Percentiles rank a stretch among this genome's conserved stretches.
Evolutionary conservation across 192 early-diverging fungal species (phyloP).

Genomic region (Coemansia sp.): DNA sequence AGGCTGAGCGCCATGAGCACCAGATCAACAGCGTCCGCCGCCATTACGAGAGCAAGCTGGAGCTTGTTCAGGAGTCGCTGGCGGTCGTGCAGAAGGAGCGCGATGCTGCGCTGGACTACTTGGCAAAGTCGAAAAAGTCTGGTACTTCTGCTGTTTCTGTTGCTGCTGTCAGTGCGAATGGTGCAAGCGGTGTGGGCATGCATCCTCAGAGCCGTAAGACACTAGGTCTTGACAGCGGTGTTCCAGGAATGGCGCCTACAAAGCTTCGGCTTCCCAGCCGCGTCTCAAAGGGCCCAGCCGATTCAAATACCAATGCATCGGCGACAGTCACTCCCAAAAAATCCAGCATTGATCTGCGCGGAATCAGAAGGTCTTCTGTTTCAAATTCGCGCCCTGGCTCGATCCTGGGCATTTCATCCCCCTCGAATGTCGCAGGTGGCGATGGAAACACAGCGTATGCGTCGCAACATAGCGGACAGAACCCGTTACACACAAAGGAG

Average conservation of each 20-base stretch:
- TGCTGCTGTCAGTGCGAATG: background rate
- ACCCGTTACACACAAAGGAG: background rate
- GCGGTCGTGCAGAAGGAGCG: slow-evolving; percentile 48
- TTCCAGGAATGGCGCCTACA: slow-evolving; percentile 23
- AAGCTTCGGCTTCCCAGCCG: slow-evolving; percentile 46
- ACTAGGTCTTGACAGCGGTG: slow-evolving; percentile 19
- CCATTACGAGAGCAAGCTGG: slow-evolving; percentile 46
- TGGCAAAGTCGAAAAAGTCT: slow-evolving; percentile 30
- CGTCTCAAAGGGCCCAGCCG: slow-evolving; percentile 7
- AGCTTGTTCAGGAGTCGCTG: slow-evolving; percentile 45
- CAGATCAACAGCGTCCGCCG: slow-evolving; percentile 51
- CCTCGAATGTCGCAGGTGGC: background rate
- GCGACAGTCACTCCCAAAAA: slow-evolving; percentile 3
- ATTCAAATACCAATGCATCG: background rate
- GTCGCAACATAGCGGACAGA: background rate
- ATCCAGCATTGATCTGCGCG: slow-evolving; percentile 9
- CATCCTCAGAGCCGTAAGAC: slow-evolving; percentile 6
- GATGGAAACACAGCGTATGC: background rate
- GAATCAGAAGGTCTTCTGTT: background rate
- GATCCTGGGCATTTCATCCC: slow-evolving; percentile 6
- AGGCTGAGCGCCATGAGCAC: slow-evolving; percentile 52
- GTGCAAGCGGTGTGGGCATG: background rate
- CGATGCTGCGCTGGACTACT: slow-evolving; percentile 41
- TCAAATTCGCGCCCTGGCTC: slow-evolving; percentile 15
- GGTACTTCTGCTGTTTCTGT: background rate